These are phyloP conservation scores for Sodiomyces alkalinus DNA, from an alignment of 2,329 filamentous ascomycete species.

Conservation along the genomic window DNA sequence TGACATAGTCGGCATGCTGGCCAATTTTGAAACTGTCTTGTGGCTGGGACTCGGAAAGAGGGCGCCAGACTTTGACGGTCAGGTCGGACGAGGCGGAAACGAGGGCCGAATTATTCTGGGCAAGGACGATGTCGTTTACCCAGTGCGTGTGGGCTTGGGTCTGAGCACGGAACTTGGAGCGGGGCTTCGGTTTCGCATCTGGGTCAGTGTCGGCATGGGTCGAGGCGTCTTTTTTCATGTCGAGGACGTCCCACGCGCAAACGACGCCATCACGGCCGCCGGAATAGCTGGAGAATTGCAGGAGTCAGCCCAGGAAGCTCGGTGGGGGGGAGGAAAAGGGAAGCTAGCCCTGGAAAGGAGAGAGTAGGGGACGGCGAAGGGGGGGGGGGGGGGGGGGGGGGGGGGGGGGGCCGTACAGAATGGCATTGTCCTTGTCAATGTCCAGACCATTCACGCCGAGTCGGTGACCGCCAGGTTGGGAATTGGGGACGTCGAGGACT, in stretches of 20 bases:
- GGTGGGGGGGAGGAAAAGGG: slow-evolving; percentile 2
- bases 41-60: slow-evolving; percentile 33
- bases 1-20: slow-evolving; percentile 91
- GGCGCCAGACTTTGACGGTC: slow-evolving; percentile 85
- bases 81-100: slow-evolving; percentile 90
- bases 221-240: slow-evolving; percentile 29
- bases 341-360: no score
- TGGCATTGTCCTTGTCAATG: slow-evolving; percentile 66
- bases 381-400: slow-evolving; percentile 4
- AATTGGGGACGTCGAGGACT: slow-evolving; percentile 46
- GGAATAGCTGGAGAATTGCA: slow-evolving; percentile 54
- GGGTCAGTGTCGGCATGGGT: slow-evolving; percentile 11
- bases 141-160: slow-evolving; percentile 78
- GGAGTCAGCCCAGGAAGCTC: slow-evolving; percentile 6
- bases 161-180: slow-evolving; percentile 44
- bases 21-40: slow-evolving; percentile 69
- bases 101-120: slow-evolving; percentile 61
- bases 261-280: slow-evolving; percentile 90
- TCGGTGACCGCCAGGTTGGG: slow-evolving; percentile 62
- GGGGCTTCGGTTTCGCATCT: slow-evolving; percentile 24
- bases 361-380: slow-evolving; percentile 6
- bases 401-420: slow-evolving; percentile 50
- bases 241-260: slow-evolving; percentile 84
- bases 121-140: slow-evolving; percentile 84
- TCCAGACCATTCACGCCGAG: slow-evolving; percentile 91